Conservation (phyloP, 495 filamentous ascomycete genomes). For the Trichocladium antarcticum region DNA sequence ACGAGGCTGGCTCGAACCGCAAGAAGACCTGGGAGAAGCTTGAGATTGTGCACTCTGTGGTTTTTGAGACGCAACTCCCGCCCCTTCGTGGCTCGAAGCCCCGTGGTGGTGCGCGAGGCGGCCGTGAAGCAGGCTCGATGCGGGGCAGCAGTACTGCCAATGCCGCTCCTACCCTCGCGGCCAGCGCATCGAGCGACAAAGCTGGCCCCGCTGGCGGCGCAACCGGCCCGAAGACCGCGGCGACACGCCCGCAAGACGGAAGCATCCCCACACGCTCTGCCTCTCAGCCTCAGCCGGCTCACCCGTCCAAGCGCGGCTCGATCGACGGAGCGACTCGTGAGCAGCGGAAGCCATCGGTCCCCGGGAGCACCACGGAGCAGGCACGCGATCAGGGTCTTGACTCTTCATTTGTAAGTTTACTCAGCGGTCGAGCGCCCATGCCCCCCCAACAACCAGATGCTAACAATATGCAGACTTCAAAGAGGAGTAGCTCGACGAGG, state of each 20-base stretch:
- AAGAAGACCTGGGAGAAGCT: slow-evolving; percentile 67
- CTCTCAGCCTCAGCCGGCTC: slow-evolving; percentile 18
- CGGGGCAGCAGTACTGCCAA: slow-evolving; percentile 10
- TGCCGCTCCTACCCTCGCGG: slow-evolving; percentile 1
- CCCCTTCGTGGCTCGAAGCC: slow-evolving; percentile 46
- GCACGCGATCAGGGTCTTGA: slow-evolving; percentile 18
- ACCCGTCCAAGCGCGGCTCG: slow-evolving; percentile 36
- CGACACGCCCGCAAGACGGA: slow-evolving; percentile 18
- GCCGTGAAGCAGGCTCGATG: slow-evolving; percentile 29
- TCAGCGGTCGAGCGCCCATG: neutral
- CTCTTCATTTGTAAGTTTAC: slow-evolving; percentile 21
- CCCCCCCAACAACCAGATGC: neutral
- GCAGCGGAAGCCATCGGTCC: slow-evolving; percentile 30
- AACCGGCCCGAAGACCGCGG: slow-evolving; percentile 7
- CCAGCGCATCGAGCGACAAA: slow-evolving; percentile 12
- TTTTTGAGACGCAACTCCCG: slow-evolving; percentile 74
- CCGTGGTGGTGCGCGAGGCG: slow-evolving; percentile 47
- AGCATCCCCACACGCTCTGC: slow-evolving; percentile 13
- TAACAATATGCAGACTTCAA: slow-evolving; percentile 12
- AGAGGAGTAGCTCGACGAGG: slow-evolving; percentile 12
- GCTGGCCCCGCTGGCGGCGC: slow-evolving; percentile 6
- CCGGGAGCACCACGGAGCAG: slow-evolving; percentile 28
- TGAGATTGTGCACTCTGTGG: slow-evolving; percentile 61
- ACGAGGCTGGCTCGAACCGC: slow-evolving; percentile 45
- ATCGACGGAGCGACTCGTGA: slow-evolving; percentile 37